A percentile compares a stretch with the other conserved stretches of the same genome.
Conservation (phyloP, 2,329 filamentous ascomycete species). For the Botrytis galanthina region DNA sequence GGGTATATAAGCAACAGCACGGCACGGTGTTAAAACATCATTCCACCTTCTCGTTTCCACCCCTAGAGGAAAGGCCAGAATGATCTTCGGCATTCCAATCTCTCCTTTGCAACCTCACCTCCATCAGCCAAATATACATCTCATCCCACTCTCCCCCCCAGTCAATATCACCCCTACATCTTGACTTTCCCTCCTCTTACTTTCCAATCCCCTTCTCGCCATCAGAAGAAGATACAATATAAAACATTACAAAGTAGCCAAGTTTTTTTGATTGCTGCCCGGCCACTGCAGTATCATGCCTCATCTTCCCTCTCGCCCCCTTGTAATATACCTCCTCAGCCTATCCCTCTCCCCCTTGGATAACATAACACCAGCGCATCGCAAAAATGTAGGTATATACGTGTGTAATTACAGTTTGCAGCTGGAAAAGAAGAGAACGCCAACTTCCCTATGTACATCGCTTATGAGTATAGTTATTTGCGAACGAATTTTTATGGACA, state of each 20-base stretch:
- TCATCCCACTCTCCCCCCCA: not conserved
- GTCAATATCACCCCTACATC: not conserved
- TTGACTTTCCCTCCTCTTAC: not conserved
- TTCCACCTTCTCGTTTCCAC: not conserved
- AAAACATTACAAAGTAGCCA: conserved; percentile 16
- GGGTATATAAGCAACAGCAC: conserved; percentile 21
- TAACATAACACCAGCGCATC: not conserved
- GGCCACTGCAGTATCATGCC: conserved; percentile 1
- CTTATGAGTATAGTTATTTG: conserved; percentile 8
- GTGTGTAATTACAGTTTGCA: conserved; percentile 1
- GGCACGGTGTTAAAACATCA: not conserved
- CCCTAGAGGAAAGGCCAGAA: not conserved
- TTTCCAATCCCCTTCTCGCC: not conserved
- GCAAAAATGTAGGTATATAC: conserved; percentile 6
- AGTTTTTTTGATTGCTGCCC: not conserved
- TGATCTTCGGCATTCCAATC: not conserved
- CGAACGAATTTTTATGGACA: not conserved
- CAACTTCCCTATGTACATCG: conserved; percentile 11
- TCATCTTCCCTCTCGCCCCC: not conserved
- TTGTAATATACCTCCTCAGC: not conserved
- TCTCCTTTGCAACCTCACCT: not conserved
- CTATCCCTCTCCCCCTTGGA: not conserved
- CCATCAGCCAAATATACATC: conserved; percentile 1
- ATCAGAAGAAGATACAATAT: conserved; percentile 11
- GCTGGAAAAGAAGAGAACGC: not conserved